Conservation (phyloP, 192 early-diverging fungal genomes). For the Backusella liffmaniae region DNA sequence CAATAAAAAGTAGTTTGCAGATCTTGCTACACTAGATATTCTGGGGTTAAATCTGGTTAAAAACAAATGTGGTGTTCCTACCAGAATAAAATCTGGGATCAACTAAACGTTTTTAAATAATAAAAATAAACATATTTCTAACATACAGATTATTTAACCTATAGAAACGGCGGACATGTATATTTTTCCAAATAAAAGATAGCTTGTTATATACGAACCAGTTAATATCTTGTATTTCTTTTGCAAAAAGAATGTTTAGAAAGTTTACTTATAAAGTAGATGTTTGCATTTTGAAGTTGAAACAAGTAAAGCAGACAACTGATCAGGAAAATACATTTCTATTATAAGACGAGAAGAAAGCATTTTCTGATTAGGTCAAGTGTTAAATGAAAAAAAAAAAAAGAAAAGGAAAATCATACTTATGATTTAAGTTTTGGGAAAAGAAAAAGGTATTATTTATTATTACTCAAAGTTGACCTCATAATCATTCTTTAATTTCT, state of each 20-base stretch:
- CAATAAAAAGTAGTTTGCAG: background rate
- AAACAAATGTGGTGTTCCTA: background rate
- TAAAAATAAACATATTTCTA: background rate
- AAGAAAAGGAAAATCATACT: background rate
- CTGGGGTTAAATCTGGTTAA: background rate
- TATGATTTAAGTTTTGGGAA: background rate
- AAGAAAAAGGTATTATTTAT: background rate
- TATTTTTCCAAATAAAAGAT: background rate
- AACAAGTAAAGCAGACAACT: background rate
- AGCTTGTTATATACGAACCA: background rate
- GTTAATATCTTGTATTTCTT: background rate
- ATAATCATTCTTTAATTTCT: background rate
- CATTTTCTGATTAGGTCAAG: background rate
- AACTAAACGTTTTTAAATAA: background rate
- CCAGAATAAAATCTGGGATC: background rate
- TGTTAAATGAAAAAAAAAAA: background rate
- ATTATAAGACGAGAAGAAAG: background rate
- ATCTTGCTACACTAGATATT: conserved; percentile 1
- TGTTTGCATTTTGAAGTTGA: background rate
- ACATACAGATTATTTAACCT: background rate
- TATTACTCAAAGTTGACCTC: background rate
- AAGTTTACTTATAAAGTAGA: background rate
- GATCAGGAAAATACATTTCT: background rate
- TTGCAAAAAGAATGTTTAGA: background rate
- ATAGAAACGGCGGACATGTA: background rate